Conservation (phyloP, 257 asterid genomes). For the Buddleja alternifolia region DNA sequence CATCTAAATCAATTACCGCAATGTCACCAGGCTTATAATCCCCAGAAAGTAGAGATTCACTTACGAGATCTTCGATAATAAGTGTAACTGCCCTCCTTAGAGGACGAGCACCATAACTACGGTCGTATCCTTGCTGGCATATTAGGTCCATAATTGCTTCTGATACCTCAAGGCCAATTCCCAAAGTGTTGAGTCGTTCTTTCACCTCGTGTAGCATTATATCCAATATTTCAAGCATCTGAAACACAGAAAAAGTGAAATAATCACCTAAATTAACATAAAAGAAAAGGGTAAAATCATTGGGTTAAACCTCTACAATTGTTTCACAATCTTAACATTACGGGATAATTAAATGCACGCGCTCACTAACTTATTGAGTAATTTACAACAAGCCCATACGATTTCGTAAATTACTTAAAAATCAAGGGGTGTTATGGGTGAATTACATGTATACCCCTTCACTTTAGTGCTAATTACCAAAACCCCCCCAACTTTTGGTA, state of each 20-base stretch:
- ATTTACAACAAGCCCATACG: no score
- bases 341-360: no score
- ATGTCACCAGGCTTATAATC: slow-evolving; percentile 67
- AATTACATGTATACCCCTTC: no score
- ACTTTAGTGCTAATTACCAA: no score
- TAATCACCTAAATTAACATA: neutral
- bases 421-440: no score
- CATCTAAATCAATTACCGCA: slow-evolving; percentile 74
- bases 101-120: slow-evolving; percentile 94
- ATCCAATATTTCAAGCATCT: slow-evolving; percentile 87
- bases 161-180: slow-evolving; percentile 85
- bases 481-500: no score
- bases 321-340: neutral
- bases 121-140: slow-evolving; percentile 88
- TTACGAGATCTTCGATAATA: slow-evolving; percentile 72
- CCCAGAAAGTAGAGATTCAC: slow-evolving; percentile 85
- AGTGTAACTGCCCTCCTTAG: slow-evolving; percentile 86
- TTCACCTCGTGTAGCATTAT: slow-evolving; percentile 85
- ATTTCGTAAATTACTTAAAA: no score
- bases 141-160: slow-evolving; percentile 67
- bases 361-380: no score
- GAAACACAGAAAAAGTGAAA: slow-evolving; percentile 25
- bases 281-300: slow-evolving; percentile 4
- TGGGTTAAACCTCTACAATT: neutral
- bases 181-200: slow-evolving; percentile 65